Base-by-base conservation (phyloP, 352 stramenopile species). In the Hyaloperonospora brassicae region DNA sequence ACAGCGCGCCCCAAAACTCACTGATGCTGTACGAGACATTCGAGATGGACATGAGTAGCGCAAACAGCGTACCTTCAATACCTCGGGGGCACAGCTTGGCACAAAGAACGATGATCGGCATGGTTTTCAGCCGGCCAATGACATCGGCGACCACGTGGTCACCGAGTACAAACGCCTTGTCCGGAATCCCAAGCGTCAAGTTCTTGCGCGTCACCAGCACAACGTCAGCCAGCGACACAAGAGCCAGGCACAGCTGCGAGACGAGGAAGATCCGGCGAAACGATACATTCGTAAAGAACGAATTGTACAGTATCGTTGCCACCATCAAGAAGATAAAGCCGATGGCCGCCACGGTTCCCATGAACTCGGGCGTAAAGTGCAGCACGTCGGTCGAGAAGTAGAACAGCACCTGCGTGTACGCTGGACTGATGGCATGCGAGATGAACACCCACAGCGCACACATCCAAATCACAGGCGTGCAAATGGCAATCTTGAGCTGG, bases 321-420 rank as follows among this genome's bases (percentile, higher is more conserved):
- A 84, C 40, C 47, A 95, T 76, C 9, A 95, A 52, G 39, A 93
- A 89, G n/a, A 87, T 71, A 55, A 86, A 88, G 10, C 83, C 83
- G 27, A 88, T 78, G 14, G 72, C 73, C 12, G 59, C 78, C 22
- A 98, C 87, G 2, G 82, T 78, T 34, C 93, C 95, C 17, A 98
- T 68, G 66, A 98, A 98, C 65, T 98, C 91, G 13, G 94, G 90
- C 35, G 87, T 86, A 62, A 98, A 96, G 53, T 91, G 76, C 35
- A 98, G 82, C 34, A 98, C 89, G 62, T 98, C 88, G 0, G 92
- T 98, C 10, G 96, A 79, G 57, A 98, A 98, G 65, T 96, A 98
- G 41, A 98, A 96, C 40, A 95, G 87, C 2, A 97, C 87, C 41
- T 96, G 87, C 40, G 96, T 96, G 59, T 91, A 95, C 21, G 87